phyloP scores from a whole-genome alignment of 2,329 filamentous ascomycete genomes.

The Fusarium metavorans region DNA sequence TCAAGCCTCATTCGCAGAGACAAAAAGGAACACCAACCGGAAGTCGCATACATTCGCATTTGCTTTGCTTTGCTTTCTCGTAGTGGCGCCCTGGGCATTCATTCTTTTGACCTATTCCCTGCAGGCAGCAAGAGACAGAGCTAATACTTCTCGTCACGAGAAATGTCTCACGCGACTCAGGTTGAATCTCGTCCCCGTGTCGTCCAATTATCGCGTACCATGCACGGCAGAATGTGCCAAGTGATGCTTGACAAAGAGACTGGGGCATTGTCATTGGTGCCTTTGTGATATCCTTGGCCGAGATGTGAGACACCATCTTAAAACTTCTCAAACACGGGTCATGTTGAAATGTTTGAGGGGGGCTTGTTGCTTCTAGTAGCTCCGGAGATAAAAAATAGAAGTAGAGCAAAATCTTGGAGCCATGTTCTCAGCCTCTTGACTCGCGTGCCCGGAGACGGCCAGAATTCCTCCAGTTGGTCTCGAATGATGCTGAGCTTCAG shows the following conservation, averaged over 20 bases:
- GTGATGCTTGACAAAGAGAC: slow-evolving; percentile 19
- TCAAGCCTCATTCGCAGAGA: slow-evolving; percentile 11
- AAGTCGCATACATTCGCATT: not conserved
- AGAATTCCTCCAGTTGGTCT: not conserved
- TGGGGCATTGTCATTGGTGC: slow-evolving; percentile 6
- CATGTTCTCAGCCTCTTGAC: not conserved
- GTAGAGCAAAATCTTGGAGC: not conserved
- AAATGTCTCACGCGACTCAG: slow-evolving; percentile 11
- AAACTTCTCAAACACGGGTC: slow-evolving; percentile 1
- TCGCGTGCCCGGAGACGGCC: not conserved
- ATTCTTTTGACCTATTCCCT: slow-evolving; percentile 1
- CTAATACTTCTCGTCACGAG: not conserved
- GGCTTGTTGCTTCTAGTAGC: not conserved
- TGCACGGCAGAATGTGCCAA: slow-evolving; percentile 9
- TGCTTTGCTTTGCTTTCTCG: not conserved
- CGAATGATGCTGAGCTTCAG: not conserved
- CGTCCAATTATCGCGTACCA: slow-evolving; percentile 11
- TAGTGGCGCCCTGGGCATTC: not conserved
- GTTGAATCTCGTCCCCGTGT: slow-evolving; percentile 1
- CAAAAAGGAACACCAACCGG: slow-evolving; percentile 6
- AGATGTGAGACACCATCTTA: slow-evolving; percentile 12
- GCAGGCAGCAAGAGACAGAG: slow-evolving; percentile 17
- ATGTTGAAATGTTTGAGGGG: not conserved
- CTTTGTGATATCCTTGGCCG: slow-evolving; percentile 16
- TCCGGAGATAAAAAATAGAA: not conserved